Evolutionary conservation across 139 green algal species (phyloP), one percentile per base, ranked within the genome.

Genomic region (Tetradesmus lagerheimii): DNA sequence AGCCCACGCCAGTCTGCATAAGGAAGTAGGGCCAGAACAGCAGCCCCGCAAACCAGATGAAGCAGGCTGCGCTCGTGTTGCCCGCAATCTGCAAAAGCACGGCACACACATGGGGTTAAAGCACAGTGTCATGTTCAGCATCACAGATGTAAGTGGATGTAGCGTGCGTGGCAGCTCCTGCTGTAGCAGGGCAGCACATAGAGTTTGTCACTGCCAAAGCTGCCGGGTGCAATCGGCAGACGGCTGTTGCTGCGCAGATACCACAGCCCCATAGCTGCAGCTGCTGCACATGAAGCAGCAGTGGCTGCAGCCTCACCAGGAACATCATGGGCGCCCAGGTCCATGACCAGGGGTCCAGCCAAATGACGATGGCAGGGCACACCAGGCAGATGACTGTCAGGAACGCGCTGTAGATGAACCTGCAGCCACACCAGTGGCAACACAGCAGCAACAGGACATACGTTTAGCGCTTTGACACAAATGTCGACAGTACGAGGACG

Each of bases 351-450:
- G 78, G 78, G 79, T 91, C 87, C 77, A 91, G 78, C 87, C 87
- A 91, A 41, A 91, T 80, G 23, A 91, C 62, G 27, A 91, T 80
- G 31, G 77, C 87, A 11, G 87, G 87, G 78, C 87, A 91, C 53
- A 91, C 27, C 57, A 91, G 75, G 87, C 77, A 87, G 23, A 91
- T 80, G 50, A 91, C 18, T 57, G 87, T 91, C 53, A 91, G 78
- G 38, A 86, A 87, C 27, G 87, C 87, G 16, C 77, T 87, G 87
- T 91, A 91, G 87, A 91, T 87, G 57, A 91, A 91, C 77, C 84
- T 89, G 84, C 34, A 14, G 62, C 47, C 25, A 35, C 64, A 75
- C 4, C 64, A 75, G 47, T 62, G 47, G 8, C 47, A 50, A 50
- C 4, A 8, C 8, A 76, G 67, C 67, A 38, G 67, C 67, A 78